phyloP scores from a whole-genome alignment of 1,284 basidiomycete species.

The Mycena sp. region DNA sequence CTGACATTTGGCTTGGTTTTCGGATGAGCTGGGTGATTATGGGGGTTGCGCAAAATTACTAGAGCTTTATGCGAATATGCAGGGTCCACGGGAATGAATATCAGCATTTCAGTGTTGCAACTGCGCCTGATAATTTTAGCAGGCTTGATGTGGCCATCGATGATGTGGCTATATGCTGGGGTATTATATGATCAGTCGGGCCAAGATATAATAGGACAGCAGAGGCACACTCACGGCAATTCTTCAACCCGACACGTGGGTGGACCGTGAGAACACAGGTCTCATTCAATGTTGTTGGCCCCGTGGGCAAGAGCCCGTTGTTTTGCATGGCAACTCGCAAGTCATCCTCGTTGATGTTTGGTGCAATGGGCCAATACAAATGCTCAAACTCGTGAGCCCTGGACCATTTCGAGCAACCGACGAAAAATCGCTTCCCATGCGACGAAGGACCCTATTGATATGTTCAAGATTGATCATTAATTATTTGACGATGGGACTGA shows the following conservation, averaged over 20 bases:
- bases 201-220: neutral
- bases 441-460: neutral
- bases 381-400: neutral
- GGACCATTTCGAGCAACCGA: slow-evolving; percentile 13
- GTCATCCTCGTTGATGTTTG: neutral
- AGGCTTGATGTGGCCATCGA: neutral
- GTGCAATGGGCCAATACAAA: slow-evolving; percentile 1
- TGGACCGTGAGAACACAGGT: slow-evolving; percentile 8
- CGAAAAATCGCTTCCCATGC: slow-evolving; percentile 5
- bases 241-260: neutral
- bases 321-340: slow-evolving; percentile 13
- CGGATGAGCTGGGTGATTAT: slow-evolving; percentile 17
- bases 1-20: neutral
- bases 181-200: neutral
- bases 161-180: slow-evolving; percentile 10
- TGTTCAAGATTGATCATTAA: neutral
- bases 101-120: neutral
- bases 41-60: neutral
- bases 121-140: neutral
- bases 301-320: slow-evolving; percentile 1
- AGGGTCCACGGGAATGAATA: neutral
- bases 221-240: neutral
- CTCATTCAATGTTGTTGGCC: neutral
- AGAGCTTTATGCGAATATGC: neutral
- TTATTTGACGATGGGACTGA: neutral